Base-by-base conservation (phyloP, 257 asterid genomes). In the Eucommia ulmoides region DNA sequence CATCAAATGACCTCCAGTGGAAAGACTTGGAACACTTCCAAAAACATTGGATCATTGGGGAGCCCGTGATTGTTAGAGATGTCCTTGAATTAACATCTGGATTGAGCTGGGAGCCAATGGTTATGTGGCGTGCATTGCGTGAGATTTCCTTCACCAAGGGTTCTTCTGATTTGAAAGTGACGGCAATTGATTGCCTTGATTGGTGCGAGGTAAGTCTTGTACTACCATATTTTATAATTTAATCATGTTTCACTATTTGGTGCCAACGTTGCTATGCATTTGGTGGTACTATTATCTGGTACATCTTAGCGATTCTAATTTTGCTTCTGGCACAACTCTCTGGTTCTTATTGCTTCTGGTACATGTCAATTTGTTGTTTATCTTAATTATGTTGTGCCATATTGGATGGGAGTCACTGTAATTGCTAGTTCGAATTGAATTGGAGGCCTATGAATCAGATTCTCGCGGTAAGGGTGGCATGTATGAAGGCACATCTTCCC, bases 51-150 rank as follows among this genome's bases (percentile, higher is more conserved):
- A 44, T 29, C 19, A 64, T 23, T 65, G 88, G 93, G 47, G 85
- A 82, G 56, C 93, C 85, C 18, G 67, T 79, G 18, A 56, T 82
- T 45, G 73, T 82, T 20, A 56, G 66, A 19, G 62, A 71, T 52
- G 69, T 53, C 49, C 75, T 78, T 41, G 67, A 69, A 52, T 51
- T 41, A 12, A 24, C 81, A 41, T 61, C 81, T 50, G 81, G 85
- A 48, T 64, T 82, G 69, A 82, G 93, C 56, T 82, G 93, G 85
- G 83, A 79, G 29, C 92, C 93, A 23, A 71, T 69, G 84, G 93
- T 79, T 18, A 79, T 82, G 93, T 76, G 88, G 88, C 88, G 85
- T 55, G 88, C 93, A 23, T 45, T 69, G 18, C 84, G 85, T 35
- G 33, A 73, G 23, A 58, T 72, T 48, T 21, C 19, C 7, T 18